A percentile compares a stretch with the other conserved stretches of the same genome.
Conservation (phyloP, 495 filamentous ascomycete species). For the Sordaria brevicollis region DNA sequence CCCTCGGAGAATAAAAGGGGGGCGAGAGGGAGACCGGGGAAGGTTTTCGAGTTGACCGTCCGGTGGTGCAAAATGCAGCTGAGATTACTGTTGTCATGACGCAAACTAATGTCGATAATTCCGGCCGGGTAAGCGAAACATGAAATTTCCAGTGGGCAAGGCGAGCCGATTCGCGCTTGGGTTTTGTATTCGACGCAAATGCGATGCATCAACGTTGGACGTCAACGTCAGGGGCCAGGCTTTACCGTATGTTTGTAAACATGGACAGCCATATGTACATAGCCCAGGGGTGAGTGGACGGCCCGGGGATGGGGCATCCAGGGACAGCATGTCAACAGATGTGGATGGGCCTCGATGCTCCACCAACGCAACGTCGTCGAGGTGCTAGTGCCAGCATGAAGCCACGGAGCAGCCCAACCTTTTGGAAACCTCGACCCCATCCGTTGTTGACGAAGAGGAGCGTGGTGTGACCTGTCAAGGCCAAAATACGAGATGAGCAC, state of each 20-base stretch:
- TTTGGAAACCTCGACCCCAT: not conserved
- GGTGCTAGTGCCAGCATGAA: not conserved
- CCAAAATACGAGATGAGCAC: not conserved
- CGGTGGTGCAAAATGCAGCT: not conserved
- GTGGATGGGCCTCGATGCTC: not conserved
- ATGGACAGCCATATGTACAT: not conserved
- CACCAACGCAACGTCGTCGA: not conserved
- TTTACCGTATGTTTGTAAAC: not conserved
- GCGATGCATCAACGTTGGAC: not conserved
- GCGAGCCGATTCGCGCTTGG: not conserved
- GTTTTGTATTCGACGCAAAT: not conserved
- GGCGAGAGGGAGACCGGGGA: not conserved
- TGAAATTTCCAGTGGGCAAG: not conserved
- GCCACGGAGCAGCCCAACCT: not conserved
- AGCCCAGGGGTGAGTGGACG: not conserved
- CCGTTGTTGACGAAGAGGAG: not conserved
- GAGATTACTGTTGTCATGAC: not conserved
- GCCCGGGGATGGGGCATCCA: not conserved
- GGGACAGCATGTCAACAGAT: not conserved
- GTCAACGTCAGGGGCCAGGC: not conserved
- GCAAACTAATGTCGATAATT: not conserved
- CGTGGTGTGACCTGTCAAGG: not conserved
- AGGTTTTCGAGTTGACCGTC: not conserved
- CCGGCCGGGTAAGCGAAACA: not conserved
- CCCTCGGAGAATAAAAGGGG: not conserved